Base-by-base conservation (phyloP, 2,329 filamentous ascomycete genomes). In the Aspergillus viridinutans region DNA sequence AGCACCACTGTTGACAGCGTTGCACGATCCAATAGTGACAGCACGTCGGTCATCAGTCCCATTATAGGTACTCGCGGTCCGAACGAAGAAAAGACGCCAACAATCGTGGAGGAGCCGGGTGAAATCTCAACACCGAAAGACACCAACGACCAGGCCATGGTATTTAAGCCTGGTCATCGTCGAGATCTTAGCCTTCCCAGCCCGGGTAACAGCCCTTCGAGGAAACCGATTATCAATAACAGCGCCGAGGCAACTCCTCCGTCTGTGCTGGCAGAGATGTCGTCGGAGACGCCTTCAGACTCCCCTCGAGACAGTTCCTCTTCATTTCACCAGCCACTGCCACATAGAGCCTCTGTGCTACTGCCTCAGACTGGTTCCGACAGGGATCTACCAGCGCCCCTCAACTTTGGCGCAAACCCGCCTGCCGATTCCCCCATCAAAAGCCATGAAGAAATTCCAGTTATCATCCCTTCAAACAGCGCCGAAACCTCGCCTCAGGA, bases 31-130 rank as follows among this genome's bases (percentile, higher is more conserved):
- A 83, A 87, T 62, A 88, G 85, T 56, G 81, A 81, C 58, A 85
- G 84, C 60, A 87, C 85, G 8, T 80, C 81, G 50, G 78, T 78
- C 28, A 85, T 89, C 60, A 88, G 85, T 66, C 86, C 86, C 1
- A 88, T 89, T 54, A 86, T 88, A 70, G 63, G 72, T 48, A 62
- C 61, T 53, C 76, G 76, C 40, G 76, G 76, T 43, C 42, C 67
- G 66, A 61, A 71, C 56, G 61, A 76, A 60, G 62, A 73, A 61
- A 70, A 74, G 50, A 83, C 83, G 3, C 80, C 83, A 43, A 80
- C 80, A 1, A 85, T 86, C 61, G 75, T 76, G 26, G 83, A 87
- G 67, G 81, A 85, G 59, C 72, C 78, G 45, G 69, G 57, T 67
- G 74, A 74, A 66, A 57, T 58, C 25, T 56, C 72, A 52, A 60